Conservation (phyloP, 2,329 filamentous ascomycete species). For the Xylariaceae sp. region DNA sequence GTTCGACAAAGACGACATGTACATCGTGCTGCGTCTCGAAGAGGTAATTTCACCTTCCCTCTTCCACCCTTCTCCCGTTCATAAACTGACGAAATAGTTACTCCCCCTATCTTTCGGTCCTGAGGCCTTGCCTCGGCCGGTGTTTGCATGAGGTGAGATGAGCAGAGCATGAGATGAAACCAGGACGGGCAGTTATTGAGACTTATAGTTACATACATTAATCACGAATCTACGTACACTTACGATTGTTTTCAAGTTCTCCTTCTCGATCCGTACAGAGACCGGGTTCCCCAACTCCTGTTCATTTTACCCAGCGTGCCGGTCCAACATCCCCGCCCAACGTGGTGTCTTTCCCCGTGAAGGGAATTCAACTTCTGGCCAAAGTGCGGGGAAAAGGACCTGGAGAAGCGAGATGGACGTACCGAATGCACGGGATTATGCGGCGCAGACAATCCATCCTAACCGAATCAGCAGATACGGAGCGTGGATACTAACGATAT, state of each 20-base stretch:
- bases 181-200: neutral
- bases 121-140: conserved; percentile 46
- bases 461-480: no score
- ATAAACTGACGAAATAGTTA: conserved; percentile 41
- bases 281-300: no score
- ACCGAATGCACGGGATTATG: no score
- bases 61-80: neutral
- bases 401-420: neutral
- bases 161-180: no score
- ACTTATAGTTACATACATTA: neutral
- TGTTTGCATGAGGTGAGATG: conserved; percentile 22
- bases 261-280: neutral
- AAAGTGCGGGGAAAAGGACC: neutral
- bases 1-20: conserved; percentile 79
- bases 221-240: neutral
- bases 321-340: neutral
- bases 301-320: neutral
- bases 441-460: no score
- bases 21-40: conserved; percentile 62
- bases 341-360: neutral
- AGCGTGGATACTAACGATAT: no score
- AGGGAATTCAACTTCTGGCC: neutral
- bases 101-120: conserved; percentile 65
- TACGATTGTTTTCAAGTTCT: no score
- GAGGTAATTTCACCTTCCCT: conserved; percentile 44